Evolutionary conservation across 306 rosid species (phyloP).

Genomic region (Prosopis cineraria): DNA sequence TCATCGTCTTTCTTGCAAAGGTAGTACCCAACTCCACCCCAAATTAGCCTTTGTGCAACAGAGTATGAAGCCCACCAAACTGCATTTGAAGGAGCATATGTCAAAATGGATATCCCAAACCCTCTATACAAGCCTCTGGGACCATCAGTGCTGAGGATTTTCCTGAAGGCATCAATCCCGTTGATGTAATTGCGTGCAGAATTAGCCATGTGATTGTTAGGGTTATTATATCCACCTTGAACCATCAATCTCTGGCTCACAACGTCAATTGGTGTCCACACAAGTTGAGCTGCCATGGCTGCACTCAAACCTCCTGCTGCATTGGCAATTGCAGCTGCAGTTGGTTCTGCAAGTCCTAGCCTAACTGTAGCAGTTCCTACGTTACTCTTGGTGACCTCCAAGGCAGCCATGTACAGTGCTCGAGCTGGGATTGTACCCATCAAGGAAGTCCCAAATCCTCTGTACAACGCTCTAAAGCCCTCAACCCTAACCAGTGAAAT

Average conservation of each 20-base stretch:
- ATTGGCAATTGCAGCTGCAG: conserved; percentile 71
- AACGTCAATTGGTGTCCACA: conserved; percentile 90
- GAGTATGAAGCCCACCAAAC: conserved; percentile 96
- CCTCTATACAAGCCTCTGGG: conserved; percentile 76
- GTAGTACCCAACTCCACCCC: conserved; percentile 75
- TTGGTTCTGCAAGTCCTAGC: conserved; percentile 69
- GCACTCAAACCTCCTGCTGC: conserved; percentile 83
- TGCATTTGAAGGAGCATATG: conserved; percentile 87
- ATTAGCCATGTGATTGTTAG: conserved; percentile 44
- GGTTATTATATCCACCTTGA: conserved; percentile 47
- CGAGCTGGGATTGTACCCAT: conserved; percentile 88
- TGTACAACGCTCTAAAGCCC: conserved; percentile 73
- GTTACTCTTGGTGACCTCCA: conserved; percentile 85
- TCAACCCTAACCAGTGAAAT: conserved; percentile 67
- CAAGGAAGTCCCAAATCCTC: conserved; percentile 92
- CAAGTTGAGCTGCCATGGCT: conserved; percentile 84
- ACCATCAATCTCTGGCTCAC: conserved; percentile 79
- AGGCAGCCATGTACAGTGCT: conserved; percentile 80
- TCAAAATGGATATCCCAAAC: conserved; percentile 77
- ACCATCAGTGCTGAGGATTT: conserved; percentile 69
- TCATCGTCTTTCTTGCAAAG: conserved; percentile 49
- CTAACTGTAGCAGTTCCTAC: conserved; percentile 67
- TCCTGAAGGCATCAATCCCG: conserved; percentile 81
- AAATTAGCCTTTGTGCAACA: conserved; percentile 70
- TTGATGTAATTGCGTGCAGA: conserved; percentile 50